These are phyloP conservation scores for Trametes cubensis DNA, from an alignment of 768 basidiomycete genomes.

Conservation along the genomic window DNA sequence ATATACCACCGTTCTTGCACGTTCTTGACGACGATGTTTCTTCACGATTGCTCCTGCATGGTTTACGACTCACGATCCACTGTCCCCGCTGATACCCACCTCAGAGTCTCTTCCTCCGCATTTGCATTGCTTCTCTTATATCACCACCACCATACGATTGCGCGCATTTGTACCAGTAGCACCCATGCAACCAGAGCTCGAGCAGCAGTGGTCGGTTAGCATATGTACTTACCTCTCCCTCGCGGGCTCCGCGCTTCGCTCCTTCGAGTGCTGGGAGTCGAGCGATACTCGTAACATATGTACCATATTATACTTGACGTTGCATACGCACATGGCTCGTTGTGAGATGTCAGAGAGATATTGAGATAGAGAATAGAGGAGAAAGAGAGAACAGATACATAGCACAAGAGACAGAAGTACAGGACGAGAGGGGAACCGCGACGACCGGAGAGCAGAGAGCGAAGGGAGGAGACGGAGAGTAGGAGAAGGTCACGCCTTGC, in stretches of 20 bases:
- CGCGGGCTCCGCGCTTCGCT: neutral
- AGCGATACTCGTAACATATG: slow-evolving; percentile 11
- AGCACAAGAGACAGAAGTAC: slow-evolving; percentile 21
- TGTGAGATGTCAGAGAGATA: neutral
- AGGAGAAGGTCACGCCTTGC: slow-evolving; percentile 37
- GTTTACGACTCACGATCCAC: neutral
- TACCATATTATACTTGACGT: slow-evolving; percentile 10
- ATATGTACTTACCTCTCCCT: neutral
- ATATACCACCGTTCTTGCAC: slow-evolving; percentile 1
- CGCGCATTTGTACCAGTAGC: slow-evolving; percentile 14
- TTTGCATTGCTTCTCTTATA: neutral
- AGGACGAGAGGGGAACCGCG: slow-evolving; percentile 13
- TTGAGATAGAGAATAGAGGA: neutral
- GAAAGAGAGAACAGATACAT: slow-evolving; percentile 16
- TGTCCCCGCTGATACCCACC: neutral
- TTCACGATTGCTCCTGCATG: neutral
- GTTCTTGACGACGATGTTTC: neutral
- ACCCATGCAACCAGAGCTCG: slow-evolving; percentile 9
- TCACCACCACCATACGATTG: too few relatives aligned
- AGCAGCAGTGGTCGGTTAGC: slow-evolving; percentile 6
- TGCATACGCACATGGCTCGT: slow-evolving; percentile 10
- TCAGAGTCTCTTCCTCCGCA: neutral
- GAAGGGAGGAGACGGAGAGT: slow-evolving; percentile 1
- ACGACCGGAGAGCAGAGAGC: slow-evolving; percentile 9
- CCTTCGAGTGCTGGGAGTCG: neutral